Percentiles rank a stretch among this genome's conserved stretches.
These are phyloP conservation scores for Candida andamanensis DNA, from an alignment of 805 yeast genomes.

Conservation along the genomic window DNA sequence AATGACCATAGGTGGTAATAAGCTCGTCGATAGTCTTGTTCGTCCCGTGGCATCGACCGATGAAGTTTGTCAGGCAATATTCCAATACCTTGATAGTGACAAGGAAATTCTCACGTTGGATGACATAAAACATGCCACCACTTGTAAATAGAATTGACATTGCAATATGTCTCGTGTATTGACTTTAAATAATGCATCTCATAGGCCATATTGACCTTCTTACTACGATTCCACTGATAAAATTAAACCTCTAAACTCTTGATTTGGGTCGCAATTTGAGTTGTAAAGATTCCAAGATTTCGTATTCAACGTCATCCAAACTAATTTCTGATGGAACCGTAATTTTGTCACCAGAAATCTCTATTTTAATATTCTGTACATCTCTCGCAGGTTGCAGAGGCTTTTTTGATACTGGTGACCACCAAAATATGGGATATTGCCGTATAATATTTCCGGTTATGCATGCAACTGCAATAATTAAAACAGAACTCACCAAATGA, in stretches of 20 bases:
- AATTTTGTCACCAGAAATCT: conserved; percentile 1
- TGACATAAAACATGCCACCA: conserved; percentile 10
- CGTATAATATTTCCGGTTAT: conserved; percentile 51
- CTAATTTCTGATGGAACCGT: conserved; percentile 11
- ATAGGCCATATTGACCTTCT: neutral
- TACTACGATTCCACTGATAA: neutral
- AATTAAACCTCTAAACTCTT: neutral
- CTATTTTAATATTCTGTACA: neutral
- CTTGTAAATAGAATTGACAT: no score
- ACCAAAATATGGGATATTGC: conserved; percentile 57
- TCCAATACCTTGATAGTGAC: conserved; percentile 49
- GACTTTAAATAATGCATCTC: neutral
- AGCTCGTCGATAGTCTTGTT: conserved; percentile 41
- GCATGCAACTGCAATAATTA: conserved; percentile 47
- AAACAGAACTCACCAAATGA: conserved; percentile 44
- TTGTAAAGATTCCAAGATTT: conserved; percentile 23
- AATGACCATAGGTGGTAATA: conserved; percentile 32
- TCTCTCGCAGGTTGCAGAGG: neutral
- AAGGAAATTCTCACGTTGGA: conserved; percentile 53
- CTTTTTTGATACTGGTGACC: conserved; percentile 36
- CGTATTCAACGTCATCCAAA: conserved; percentile 21
- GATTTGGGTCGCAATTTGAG: conserved; percentile 8
- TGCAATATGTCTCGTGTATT: neutral
- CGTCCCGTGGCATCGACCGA: conserved; percentile 67
- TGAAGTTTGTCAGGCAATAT: conserved; percentile 55